Evolutionary conservation across 192 early-diverging fungal genomes (phyloP).

Genomic region (Umbelopsis sp.): DNA sequence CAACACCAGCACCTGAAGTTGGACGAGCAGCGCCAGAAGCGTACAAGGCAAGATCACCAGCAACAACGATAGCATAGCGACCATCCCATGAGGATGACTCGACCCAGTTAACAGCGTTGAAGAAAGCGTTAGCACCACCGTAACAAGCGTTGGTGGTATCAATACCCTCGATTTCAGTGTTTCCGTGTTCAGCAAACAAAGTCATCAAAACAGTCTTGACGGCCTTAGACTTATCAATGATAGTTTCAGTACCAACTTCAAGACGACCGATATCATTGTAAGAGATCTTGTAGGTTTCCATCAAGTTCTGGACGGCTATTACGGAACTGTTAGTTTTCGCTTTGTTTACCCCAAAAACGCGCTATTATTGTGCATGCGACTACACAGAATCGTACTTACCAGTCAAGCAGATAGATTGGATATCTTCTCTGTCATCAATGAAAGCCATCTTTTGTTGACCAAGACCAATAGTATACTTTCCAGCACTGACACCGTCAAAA

Average conservation of each 20-base stretch:
- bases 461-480: constrained; percentile 98
- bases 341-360: constrained; percentile 24
- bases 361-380: background rate
- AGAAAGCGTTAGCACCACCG: constrained; percentile 94
- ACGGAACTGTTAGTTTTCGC: constrained; percentile 27
- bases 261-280: constrained; percentile 89
- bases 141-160: constrained; percentile 99
- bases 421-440: constrained; percentile 95
- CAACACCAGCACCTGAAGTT: constrained; percentile 91
- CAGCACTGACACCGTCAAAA: constrained; percentile 90
- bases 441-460: constrained; percentile 95
- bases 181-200: constrained; percentile 87
- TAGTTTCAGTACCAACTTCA: constrained; percentile 98
- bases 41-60: constrained; percentile 98
- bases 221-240: constrained; percentile 99
- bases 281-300: constrained; percentile 91
- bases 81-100: constrained; percentile 95
- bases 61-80: constrained; percentile 84
- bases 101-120: constrained; percentile 98
- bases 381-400: constrained; percentile 51
- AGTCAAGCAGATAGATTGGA: constrained; percentile 86
- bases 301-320: constrained; percentile 84
- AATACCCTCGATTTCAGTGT: constrained; percentile 94
- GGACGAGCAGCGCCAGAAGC: constrained; percentile 89
- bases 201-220: constrained; percentile 98